Percentiles rank a stretch among this genome's conserved stretches.
These are phyloP conservation scores for Dentipellis sp. DNA, from an alignment of 768 basidiomycete genomes.

Conservation along the genomic window DNA sequence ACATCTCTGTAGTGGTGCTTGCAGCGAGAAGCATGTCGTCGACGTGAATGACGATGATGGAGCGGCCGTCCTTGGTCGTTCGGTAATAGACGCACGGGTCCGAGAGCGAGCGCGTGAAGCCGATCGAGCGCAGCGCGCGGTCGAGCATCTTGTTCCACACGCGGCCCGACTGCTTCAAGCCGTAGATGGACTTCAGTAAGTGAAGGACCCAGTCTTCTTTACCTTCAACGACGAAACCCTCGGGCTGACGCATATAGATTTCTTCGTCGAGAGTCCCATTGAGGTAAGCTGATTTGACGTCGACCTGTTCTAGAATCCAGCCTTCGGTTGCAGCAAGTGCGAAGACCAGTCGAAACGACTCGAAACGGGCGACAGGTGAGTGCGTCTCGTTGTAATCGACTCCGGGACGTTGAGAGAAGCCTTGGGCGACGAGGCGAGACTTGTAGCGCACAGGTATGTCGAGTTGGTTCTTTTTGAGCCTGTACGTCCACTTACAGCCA, in stretches of 20 bases:
- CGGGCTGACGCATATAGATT: slow-evolving; percentile 36
- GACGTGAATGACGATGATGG: not conserved
- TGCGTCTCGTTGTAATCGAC: slow-evolving; percentile 23
- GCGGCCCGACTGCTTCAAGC: slow-evolving; percentile 26
- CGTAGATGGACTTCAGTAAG: slow-evolving; percentile 26
- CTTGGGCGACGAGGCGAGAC: slow-evolving; percentile 26
- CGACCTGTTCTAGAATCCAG: slow-evolving; percentile 29
- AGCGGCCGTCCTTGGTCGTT: not conserved
- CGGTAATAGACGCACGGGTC: not conserved
- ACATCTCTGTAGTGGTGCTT: not conserved
- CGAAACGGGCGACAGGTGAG: slow-evolving; percentile 14
- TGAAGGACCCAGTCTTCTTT: slow-evolving; percentile 8
- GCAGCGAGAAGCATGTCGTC: not conserved
- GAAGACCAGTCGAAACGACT: slow-evolving; percentile 18
- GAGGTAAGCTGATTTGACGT: slow-evolving; percentile 35
- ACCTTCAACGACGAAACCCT: slow-evolving; percentile 15
- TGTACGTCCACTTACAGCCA: slow-evolving; percentile 21
- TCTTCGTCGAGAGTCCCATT: slow-evolving; percentile 25
- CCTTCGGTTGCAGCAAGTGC: slow-evolving; percentile 26
- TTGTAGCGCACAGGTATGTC: slow-evolving; percentile 22
- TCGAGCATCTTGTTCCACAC: slow-evolving; percentile 22
- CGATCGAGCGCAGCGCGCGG: not conserved
- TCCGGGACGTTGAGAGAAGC: slow-evolving; percentile 25
- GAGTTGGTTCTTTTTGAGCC: slow-evolving; percentile 19
- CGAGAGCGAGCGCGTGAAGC: not conserved